A percentile compares a stretch with the other conserved stretches of the same genome.
Evolutionary conservation across 352 stramenopile species (phyloP).

Genomic region (Phytophthora pini): DNA sequence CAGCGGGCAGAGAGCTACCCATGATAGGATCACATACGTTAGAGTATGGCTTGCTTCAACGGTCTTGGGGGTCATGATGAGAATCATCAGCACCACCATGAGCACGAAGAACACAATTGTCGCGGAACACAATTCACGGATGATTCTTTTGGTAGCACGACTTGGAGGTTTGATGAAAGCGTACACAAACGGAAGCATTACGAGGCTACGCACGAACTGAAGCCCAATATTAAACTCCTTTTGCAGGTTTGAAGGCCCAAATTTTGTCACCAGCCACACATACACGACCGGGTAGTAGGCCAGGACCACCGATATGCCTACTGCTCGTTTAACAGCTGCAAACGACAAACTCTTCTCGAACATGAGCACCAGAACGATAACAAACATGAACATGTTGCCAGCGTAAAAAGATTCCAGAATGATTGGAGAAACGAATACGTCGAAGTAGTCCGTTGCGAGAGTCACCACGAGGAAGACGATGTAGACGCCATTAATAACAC

Average conservation of each 20-base stretch:
- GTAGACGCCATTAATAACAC: slow-evolving; percentile 35
- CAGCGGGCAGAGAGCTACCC: slow-evolving; percentile 36
- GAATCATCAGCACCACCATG: slow-evolving; percentile 20
- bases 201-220: slow-evolving; percentile 16
- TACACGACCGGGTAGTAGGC: slow-evolving; percentile 37
- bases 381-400: slow-evolving; percentile 45
- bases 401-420: slow-evolving; percentile 38
- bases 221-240: slow-evolving; percentile 16
- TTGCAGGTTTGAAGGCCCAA: slow-evolving; percentile 15
- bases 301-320: slow-evolving; percentile 30
- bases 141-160: slow-evolving; percentile 35
- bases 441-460: slow-evolving; percentile 29
- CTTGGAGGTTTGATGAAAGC: slow-evolving; percentile 39
- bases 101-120: slow-evolving; percentile 27
- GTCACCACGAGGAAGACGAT: slow-evolving; percentile 32
- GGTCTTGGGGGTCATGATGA: slow-evolving; percentile 31
- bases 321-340: slow-evolving; percentile 37
- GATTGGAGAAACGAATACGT: slow-evolving; percentile 20
- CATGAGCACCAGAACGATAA: slow-evolving; percentile 48
- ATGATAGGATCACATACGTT: slow-evolving; percentile 25
- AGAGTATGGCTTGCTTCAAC: slow-evolving; percentile 9
- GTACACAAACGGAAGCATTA: slow-evolving; percentile 39
- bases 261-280: slow-evolving; percentile 21
- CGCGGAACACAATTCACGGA: slow-evolving; percentile 42
- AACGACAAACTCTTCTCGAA: slow-evolving; percentile 56